phyloP scores from a whole-genome alignment of 495 filamentous ascomycete genomes.

The Pyrenopolyporus hunteri region DNA sequence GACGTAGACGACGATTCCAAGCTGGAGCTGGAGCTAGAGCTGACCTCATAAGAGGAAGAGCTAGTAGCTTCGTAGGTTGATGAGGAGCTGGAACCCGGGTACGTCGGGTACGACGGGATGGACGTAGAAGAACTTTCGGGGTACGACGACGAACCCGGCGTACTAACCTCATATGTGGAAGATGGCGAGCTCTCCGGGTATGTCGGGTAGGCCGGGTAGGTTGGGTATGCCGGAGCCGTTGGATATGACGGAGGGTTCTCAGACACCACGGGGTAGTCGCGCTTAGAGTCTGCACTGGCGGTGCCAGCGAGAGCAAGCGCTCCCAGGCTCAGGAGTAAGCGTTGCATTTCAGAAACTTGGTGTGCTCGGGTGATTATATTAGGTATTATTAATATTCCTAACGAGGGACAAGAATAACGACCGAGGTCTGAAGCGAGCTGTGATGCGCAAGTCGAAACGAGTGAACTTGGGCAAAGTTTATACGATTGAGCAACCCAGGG shows the following conservation, averaged over 20 bases:
- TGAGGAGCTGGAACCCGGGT: neutral
- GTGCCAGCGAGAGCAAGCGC: slow-evolving; percentile 29
- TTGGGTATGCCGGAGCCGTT: slow-evolving; percentile 9
- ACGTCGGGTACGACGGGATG: neutral
- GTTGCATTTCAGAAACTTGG: slow-evolving; percentile 18
- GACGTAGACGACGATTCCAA: no score
- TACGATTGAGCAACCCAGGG: slow-evolving; percentile 15
- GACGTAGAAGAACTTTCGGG: neutral
- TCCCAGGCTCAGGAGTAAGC: slow-evolving; percentile 27
- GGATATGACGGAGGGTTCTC: slow-evolving; percentile 5
- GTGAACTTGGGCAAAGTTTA: slow-evolving; percentile 36
- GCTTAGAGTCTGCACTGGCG: slow-evolving; percentile 17
- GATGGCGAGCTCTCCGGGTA: slow-evolving; percentile 7
- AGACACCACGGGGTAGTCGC: slow-evolving; percentile 9
- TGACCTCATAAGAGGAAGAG: neutral
- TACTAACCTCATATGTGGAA: neutral
- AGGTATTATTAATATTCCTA: slow-evolving; percentile 21
- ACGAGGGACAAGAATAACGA: slow-evolving; percentile 27
- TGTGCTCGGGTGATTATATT: slow-evolving; percentile 27
- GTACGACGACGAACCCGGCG: neutral
- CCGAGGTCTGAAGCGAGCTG: slow-evolving; percentile 14
- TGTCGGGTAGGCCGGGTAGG: slow-evolving; percentile 15
- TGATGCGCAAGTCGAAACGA: slow-evolving; percentile 33
- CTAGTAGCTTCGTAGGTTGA: neutral
- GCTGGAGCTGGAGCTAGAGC: no score